Conservation (phyloP, 768 basidiomycete species). For the Cystofilobasidium bisporidii region DNA sequence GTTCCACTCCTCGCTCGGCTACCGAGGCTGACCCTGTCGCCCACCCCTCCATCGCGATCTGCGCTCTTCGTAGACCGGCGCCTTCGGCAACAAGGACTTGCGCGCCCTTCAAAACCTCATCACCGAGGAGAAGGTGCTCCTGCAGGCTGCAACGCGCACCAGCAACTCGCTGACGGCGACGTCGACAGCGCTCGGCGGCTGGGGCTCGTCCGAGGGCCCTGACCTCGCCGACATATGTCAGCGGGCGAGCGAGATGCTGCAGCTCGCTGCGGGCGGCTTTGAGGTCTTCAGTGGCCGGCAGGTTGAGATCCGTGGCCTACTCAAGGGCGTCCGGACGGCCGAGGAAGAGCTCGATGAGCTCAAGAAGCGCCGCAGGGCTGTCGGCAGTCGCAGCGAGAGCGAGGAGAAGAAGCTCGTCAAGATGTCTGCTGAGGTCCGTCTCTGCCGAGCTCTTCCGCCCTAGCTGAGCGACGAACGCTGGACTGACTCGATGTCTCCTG, state of each 20-base stretch:
- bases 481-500: no score
- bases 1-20: no score
- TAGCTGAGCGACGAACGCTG: no score
- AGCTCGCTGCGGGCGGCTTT: conserved; percentile 60
- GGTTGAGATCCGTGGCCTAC: conserved; percentile 55
- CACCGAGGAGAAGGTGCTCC: conserved; percentile 71
- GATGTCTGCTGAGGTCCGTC: conserved; percentile 61
- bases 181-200: conserved; percentile 10
- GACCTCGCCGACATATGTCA: conserved; percentile 54
- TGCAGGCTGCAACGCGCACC: conserved; percentile 38
- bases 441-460: background rate
- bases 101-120: conserved; percentile 79
- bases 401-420: conserved; percentile 82
- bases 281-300: conserved; percentile 62
- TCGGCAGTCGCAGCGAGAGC: conserved; percentile 62
- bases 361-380: conserved; percentile 56
- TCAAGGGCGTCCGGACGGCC: conserved; percentile 71
- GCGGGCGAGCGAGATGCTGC: conserved; percentile 63
- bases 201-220: conserved; percentile 48
- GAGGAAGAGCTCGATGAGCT: conserved; percentile 76
- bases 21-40: no score
- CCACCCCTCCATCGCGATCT: background rate
- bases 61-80: conserved; percentile 45
- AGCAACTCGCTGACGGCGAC: background rate
- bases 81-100: conserved; percentile 64